Evolutionary conservation across 495 filamentous ascomycete species (phyloP), one percentile per base, ranked within the genome.

Genomic region (Hypoxylon crocopeplum): DNA sequence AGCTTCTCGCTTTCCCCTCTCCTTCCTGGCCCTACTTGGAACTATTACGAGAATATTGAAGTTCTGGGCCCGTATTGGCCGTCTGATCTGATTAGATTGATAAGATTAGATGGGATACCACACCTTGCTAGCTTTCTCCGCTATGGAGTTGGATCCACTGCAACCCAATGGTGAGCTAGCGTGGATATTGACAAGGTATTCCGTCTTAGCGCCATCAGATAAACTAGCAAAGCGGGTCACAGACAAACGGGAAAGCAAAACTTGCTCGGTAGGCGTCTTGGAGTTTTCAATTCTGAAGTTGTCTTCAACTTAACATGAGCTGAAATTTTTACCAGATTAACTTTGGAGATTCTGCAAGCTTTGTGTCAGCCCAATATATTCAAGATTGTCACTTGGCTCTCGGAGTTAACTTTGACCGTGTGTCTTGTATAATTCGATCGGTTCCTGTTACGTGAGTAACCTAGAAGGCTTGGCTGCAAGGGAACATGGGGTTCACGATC

Each of bases 51-150:
- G 25, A 59, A 37, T 49, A 54, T 55, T 54, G 17, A 33, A 10
- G 45, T 54, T 64, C 60, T 61, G 21, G 51, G 27, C 41, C 44
- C 22, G 61, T 55, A 57, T 53, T 56, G 47, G 50, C 22, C 20
- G n/a, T 46, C 11, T 41, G 56, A 68, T 66, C 57, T 66, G 62
- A 68, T 68, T 66, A 64, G 62, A 65, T 68, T 65, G 65, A 68
- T 68, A 65, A 68, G 65, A 68, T 68, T 64, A 68, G 65, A 68
- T 68, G 53, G 48, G 19, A 34, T 59, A 21, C 54, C 45, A 53
- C 49, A 46, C 44, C 25, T 17, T 39, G n/a, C 32, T 45, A 10
- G 12, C 38, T 17, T 17, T 63, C 60, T 58, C 53, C 53, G 60
- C 53, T 44, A 46, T 57, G 46, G 32, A 45, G 46, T 41, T 21